These are phyloP conservation scores for Phylloporus arenicola DNA, from an alignment of 768 basidiomycete genomes.

Conservation along the genomic window DNA sequence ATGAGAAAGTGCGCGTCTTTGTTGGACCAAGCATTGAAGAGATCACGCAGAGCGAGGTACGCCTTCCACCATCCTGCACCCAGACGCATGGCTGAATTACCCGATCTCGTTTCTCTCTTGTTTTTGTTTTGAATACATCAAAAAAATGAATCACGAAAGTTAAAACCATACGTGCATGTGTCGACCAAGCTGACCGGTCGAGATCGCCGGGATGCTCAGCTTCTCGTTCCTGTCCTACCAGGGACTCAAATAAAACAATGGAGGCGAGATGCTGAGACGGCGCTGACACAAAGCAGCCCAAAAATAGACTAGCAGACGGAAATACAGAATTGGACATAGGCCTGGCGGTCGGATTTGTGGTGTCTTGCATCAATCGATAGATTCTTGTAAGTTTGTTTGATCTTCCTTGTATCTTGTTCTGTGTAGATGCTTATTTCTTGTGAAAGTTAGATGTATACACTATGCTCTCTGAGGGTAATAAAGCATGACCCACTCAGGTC, in stretches of 20 bases:
- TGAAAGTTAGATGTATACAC: background rate
- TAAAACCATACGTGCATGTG: slow-evolving; percentile 27
- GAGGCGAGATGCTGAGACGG: slow-evolving; percentile 17
- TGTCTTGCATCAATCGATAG: background rate
- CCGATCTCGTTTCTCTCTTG: background rate
- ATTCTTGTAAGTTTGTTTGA: background rate
- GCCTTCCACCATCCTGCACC: slow-evolving; percentile 19
- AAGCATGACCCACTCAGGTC: background rate
- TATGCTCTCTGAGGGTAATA: background rate
- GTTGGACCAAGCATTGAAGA: slow-evolving; percentile 72
- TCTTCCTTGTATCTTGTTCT: too few relatives aligned
- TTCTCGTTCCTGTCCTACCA: slow-evolving; percentile 21
- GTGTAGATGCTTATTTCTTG: background rate
- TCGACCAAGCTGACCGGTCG: slow-evolving; percentile 18
- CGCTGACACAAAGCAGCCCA: background rate
- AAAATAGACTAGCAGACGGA: background rate
- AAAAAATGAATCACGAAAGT: slow-evolving; percentile 6
- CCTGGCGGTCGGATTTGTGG: background rate
- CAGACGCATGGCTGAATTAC: background rate
- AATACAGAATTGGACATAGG: background rate
- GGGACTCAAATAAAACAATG: slow-evolving; percentile 24
- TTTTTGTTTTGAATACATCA: background rate
- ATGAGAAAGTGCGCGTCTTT: slow-evolving; percentile 79
- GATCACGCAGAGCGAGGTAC: slow-evolving; percentile 52
- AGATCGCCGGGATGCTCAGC: slow-evolving; percentile 24